Conservation (phyloP, 768 basidiomycete genomes). For the Mycena kentingensis region DNA sequence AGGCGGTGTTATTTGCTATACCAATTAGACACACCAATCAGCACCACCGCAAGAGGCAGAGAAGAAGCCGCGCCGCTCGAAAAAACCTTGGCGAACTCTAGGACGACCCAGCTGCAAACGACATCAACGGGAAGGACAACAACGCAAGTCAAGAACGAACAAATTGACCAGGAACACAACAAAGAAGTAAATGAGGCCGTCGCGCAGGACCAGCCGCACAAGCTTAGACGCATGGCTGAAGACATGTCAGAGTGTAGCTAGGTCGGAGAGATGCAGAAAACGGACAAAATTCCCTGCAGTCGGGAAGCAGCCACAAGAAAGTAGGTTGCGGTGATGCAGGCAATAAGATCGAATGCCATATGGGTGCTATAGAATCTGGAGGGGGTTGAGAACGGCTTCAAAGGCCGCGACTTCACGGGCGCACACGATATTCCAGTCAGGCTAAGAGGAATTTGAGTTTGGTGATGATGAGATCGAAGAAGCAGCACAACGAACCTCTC, state of each 20-base stretch:
- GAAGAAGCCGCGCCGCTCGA: conserved; percentile 3
- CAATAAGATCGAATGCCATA: conserved; percentile 12
- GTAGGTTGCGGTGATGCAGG: conserved; percentile 5
- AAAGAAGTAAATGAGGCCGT: conserved; percentile 3
- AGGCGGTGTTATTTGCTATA: not conserved
- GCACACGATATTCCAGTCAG: conserved; percentile 17
- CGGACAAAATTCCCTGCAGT: not conserved
- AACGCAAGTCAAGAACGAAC: not conserved
- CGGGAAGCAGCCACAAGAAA: conserved; percentile 4
- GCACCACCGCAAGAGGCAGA: conserved; percentile 7
- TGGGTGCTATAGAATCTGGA: conserved; percentile 13
- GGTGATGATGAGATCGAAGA: not conserved
- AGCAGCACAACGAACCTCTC: conserved; percentile 6
- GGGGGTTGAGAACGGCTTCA: not conserved
- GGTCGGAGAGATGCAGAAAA: not conserved
- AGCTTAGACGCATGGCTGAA: not conserved
- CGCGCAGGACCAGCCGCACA: not conserved
- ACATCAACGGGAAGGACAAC: not conserved
- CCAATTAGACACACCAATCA: conserved; percentile 7
- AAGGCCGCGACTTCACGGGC: not conserved
- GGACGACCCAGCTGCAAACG: conserved; percentile 7
- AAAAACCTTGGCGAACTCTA: conserved; percentile 11
- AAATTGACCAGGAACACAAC: conserved; percentile 11
- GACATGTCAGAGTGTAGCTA: not conserved
- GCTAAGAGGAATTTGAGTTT: conserved; percentile 3